Base-by-base conservation (phyloP, 73 alveolate species). In the Paramecium octaurelia region DNA sequence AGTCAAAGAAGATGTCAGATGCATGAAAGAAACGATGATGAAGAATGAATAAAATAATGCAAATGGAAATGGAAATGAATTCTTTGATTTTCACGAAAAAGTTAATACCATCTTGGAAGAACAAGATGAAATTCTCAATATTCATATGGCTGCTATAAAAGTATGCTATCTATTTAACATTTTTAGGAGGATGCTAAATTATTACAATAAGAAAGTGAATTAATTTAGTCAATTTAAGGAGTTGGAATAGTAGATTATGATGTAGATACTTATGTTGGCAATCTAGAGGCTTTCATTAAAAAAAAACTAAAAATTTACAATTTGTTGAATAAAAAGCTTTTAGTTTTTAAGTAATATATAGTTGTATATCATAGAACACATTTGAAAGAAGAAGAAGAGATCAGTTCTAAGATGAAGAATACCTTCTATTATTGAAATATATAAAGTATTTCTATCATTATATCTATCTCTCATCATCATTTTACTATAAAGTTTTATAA, bases 121-220 rank as follows among this genome's bases (percentile, higher is more conserved):
- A 93, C 98, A 98, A 89, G 99, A 98, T 76, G 97, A 97, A 71
- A 94, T 98, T 14, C 83, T 97, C 12, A 94, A 90, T 58, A 94
- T 94, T 64, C 99, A 98, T 88, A 95, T 98, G 98, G 94, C 93
- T 31, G 98, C 98, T 29, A 89, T 98, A 21, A 97, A 98, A 94
- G 94, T 89, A 89, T 38, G 0, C 16, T 44, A 40, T 40, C 12
- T 40, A 36, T 71, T 5, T 14, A 16, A 64, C 21, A 20, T 40
- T 23, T 70, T 58, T 29, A 89, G 94, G 99, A 97, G 91, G 99
- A 98, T 75, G 99, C 99, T 48, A 95, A 96, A 77, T 92, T 98
- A 29, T 91, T 98, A 75, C 95, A 99, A 46, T 95, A 97, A 95
- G 99, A 98, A 92, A 98, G 99, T 58, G 98, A 97, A 91, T 85